Percentiles rank a stretch among this genome's conserved stretches.
phyloP scores from a whole-genome alignment of 805 yeast genomes.

The Yamadazyma nakazawae region DNA sequence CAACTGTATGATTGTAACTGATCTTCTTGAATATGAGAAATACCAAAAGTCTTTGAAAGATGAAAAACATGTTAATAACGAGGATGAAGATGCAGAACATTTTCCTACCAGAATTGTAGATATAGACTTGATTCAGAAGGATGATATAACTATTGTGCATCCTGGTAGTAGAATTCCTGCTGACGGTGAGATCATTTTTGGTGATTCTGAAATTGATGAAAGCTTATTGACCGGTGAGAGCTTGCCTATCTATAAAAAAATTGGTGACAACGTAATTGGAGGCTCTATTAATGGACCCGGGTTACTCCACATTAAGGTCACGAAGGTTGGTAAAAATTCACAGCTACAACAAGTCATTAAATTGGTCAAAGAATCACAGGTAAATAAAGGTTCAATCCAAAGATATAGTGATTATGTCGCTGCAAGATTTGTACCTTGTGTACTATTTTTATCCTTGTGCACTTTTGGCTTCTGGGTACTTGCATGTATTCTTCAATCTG shows the following conservation, averaged over 20 bases:
- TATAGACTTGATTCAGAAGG: slow-evolving; percentile 71
- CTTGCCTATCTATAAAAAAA: slow-evolving; percentile 60
- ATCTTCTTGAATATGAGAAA: slow-evolving; percentile 24
- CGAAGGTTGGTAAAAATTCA: slow-evolving; percentile 76
- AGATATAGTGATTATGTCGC: slow-evolving; percentile 83
- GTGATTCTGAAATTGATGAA: slow-evolving; percentile 84
- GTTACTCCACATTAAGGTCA: slow-evolving; percentile 63
- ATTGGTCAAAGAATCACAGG: slow-evolving; percentile 86
- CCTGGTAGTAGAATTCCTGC: slow-evolving; percentile 92
- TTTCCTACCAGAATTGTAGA: slow-evolving; percentile 50
- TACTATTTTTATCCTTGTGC: slow-evolving; percentile 54
- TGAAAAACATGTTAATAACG: slow-evolving; percentile 7
- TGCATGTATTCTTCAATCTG: slow-evolving; percentile 22
- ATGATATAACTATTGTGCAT: slow-evolving; percentile 71
- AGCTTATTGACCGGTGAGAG: slow-evolving; percentile 92
- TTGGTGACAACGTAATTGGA: slow-evolving; percentile 70
- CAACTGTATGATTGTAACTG: slow-evolving; percentile 60
- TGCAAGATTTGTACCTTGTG: slow-evolving; percentile 77
- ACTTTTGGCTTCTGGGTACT: slow-evolving; percentile 55
- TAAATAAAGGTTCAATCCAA: slow-evolving; percentile 87
- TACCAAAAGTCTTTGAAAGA: slow-evolving; percentile 10
- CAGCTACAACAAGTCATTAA: slow-evolving; percentile 83
- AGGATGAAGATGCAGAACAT: slow-evolving; percentile 15
- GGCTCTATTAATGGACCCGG: slow-evolving; percentile 89
- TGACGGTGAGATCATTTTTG: slow-evolving; percentile 78